Base-by-base conservation (phyloP, 2,329 filamentous ascomycete species). In the Phialophora verrucosa region DNA sequence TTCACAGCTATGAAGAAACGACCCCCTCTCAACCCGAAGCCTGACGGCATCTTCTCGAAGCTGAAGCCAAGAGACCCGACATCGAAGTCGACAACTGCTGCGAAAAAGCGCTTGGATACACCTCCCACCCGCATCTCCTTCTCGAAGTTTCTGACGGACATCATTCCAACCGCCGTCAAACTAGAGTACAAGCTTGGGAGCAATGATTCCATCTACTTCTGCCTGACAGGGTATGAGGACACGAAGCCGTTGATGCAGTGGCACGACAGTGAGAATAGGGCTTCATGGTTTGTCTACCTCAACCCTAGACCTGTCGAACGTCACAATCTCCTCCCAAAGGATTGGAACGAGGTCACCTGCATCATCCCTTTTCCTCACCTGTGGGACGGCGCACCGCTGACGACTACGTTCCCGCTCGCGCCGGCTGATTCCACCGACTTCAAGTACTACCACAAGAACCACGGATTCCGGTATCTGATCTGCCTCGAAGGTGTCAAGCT, bases 181-280 rank as follows among this genome's bases (percentile, higher is more conserved):
- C 2, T 54, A n/a, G 51, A 54, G 27, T 54, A 54, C 29, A 20
- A 31, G 27, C 51, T 54, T 54, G 17, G 11, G 1, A 0, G 14
- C 14, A 14, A 5, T 7, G 7, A 54, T 17, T 11, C 51, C 4
- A 27, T 54, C 14, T 31, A 12, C 25, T 54, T 54, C 27, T 4
- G 10, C 14, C 11, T 54, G 10, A 54, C 51, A 1, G 51, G 51
- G 8, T 14, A 25, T 10, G 51, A 54, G 25, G 51, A 8, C 5
- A 54, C 51, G 10, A 54, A 54, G 27, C 51, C 51, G 11, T 31
- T 54, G 51, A 54, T 54, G 51, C 51, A 54, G 17, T 54, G 51
- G 51, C 51, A 54, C 17, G 12, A 32, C 17, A 27, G 32, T 27
- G 20, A 54, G 51, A 32, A 54, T 17, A 4, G 14, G 29, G 27